phyloP scores from a whole-genome alignment of 1,284 basidiomycete species.

The Jaminaea rosea region DNA sequence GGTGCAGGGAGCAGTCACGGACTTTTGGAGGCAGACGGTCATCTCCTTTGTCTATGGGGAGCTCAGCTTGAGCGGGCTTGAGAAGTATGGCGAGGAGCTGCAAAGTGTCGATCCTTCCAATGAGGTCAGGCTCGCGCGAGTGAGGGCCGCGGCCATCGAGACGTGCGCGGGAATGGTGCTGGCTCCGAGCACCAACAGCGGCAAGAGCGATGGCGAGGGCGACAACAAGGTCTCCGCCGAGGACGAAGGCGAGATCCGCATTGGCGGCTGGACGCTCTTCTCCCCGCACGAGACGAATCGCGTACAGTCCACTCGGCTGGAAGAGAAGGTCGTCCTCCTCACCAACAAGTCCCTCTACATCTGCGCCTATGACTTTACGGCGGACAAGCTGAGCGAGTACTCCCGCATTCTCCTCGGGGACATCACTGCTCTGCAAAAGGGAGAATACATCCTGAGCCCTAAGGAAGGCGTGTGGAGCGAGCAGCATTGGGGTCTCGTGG shows the following conservation, averaged over 20 bases:
- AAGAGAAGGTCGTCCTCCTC: constrained; percentile 83
- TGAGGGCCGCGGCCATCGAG: constrained; percentile 52
- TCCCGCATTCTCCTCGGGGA: constrained; percentile 70
- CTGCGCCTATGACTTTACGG: constrained; percentile 61
- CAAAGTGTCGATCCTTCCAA: constrained; percentile 81
- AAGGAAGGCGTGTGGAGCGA: constrained; percentile 33
- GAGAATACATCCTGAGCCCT: constrained; percentile 47
- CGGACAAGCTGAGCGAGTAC: constrained; percentile 37
- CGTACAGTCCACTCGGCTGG: constrained; percentile 53
- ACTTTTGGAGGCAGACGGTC: constrained; percentile 78
- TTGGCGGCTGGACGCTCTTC: constrained; percentile 85
- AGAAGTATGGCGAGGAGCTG: constrained; percentile 50
- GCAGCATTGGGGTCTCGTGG: constrained; percentile 37
- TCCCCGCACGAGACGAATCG: constrained; percentile 69
- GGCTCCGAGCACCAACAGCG: no score
- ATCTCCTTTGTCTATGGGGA: constrained; percentile 34
- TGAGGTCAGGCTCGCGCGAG: constrained; percentile 72
- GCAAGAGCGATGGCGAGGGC: no score
- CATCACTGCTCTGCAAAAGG: constrained; percentile 73
- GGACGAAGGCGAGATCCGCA: constrained; percentile 67
- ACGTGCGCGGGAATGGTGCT: constrained; percentile 72
- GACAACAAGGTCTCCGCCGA: no score
- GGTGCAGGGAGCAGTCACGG: constrained; percentile 57
- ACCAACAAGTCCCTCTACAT: constrained; percentile 61
- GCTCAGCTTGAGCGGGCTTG: constrained; percentile 16